Base-by-base conservation (phyloP, 2,329 filamentous ascomycete genomes). In the Pseudogymnoascus sp. region DNA sequence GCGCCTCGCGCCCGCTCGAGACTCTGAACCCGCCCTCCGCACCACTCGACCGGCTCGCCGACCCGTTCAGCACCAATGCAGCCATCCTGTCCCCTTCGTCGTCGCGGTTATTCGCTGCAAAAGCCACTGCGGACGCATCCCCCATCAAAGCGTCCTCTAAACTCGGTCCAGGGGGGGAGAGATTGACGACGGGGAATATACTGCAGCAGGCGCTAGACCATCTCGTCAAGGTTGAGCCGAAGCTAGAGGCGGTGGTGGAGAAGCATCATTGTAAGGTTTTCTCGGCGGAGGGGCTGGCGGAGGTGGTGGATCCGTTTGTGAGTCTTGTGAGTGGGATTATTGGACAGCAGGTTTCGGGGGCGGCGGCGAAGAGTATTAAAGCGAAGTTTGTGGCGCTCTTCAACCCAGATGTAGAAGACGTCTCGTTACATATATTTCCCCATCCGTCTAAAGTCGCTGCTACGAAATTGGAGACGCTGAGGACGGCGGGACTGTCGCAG, bases 331-430 rank as follows among this genome's bases (percentile, higher is more conserved):
- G 88, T 73, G 89, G 92, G 60, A 97, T 99, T 71, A 96, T 97
- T 69, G 92, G 90, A 60, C 94, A 97, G 76, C 94, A 99, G 77
- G 93, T 99, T 18, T 96, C 92, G 0, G 92, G 93, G 15, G 91
- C 92, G 5, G 94, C 94, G 0, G 94, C 94, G 10, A 88, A 85
- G 67, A 89, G 89, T 5, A 97, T 99, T 76, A 92, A 93, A 73
- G 83, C 82, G 59, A 93, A 90, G 66, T 97, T 97, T 72, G 77
- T 96, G 18, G 80, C 78, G 1, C 77, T 97, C 5, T 97, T 96
- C 73, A 68, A 73, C 61, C 36, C 72, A 77, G 70, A 74, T 58
- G 64, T 70, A 15, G 69, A 70, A 48, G 69, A 70, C 60, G 65
- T 65, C 18, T 18, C 18, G 18, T 64, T 68, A 60, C 48, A 68